Evolutionary conservation across 768 basidiomycete species (phyloP), one percentile per base, ranked within the genome.

Genomic region (Thelephora aurantiotincta): DNA sequence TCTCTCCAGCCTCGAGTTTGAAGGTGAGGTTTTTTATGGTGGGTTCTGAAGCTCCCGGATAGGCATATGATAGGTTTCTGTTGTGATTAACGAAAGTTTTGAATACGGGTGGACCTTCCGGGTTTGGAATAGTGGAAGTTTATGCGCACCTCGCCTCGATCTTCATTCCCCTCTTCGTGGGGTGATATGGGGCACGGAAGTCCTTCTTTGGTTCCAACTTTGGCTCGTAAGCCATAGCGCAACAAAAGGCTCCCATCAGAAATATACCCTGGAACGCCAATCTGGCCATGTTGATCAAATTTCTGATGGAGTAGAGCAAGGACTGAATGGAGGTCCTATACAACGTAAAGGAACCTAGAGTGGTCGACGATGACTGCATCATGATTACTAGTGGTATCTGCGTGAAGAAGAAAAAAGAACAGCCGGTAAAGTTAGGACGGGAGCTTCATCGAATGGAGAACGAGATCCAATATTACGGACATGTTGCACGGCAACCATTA

Each of bases 261-360:
- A 93, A 92, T 44, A 91, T 72, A 30, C 78, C 77, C 61, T 93
- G 88, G 55, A 82, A 89, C n/a, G 78, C 77, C 78, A 82, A 79
- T 49, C 75, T 76, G 20, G 71, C 59, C 4, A 79, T 83, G 36
- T 75, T 73, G 26, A 80, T 58, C 51, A 90, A 58, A 55, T 75
- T 75, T 45, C 77, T 68, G 49, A 75, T 69, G 11, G 84, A 77
- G 56, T 74, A 74, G 11, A 89, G 68, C 37, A 89, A 69, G 20
- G 79, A 74, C 49, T 82, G 80, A 19, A 89, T 74, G 5, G 87
- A 83, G 52, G 71, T 79, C 52, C 86, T 81, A 59, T 90, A 91
- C 12, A 89, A 65, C 16, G 83, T 78, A 55, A 90, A 64, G n/a
- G 85, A 82, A 11, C 89, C 90, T 6, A 92, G 68, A 7, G 86